A percentile compares a stretch with the other conserved stretches of the same genome.
Evolutionary conservation across 352 stramenopile species (phyloP).

Genomic region (Globisporangium heterothallicum): DNA sequence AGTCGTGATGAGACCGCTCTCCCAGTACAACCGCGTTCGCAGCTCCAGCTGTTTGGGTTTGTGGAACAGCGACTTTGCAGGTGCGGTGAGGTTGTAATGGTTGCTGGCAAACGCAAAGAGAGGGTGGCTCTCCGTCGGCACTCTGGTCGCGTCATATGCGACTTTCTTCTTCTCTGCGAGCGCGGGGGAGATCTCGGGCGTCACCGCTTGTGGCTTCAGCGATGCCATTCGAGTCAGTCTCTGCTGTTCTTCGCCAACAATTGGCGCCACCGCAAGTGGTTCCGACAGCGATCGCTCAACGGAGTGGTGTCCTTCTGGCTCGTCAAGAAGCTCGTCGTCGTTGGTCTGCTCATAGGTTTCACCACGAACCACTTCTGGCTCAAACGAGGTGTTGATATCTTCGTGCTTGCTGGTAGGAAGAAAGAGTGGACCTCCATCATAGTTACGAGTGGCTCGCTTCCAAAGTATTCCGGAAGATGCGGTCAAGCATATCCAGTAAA

Average conservation of each 20-base stretch:
- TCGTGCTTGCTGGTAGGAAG: conserved; percentile 6
- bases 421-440: too few species aligned
- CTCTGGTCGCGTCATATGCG: background rate
- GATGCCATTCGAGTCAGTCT: background rate
- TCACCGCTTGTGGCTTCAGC: background rate
- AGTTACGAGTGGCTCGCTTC: too few species aligned
- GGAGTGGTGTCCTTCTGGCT: too few species aligned
- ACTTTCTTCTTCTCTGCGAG: conserved; percentile 1
- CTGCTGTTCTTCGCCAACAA: background rate
- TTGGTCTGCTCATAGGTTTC: background rate
- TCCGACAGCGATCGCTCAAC: too few species aligned
- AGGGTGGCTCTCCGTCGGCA: conserved; percentile 20
- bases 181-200: background rate
- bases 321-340: background rate
- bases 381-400: conserved; percentile 10
- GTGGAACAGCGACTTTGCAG: conserved; percentile 18
- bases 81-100: conserved; percentile 29
- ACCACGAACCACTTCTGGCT: too few species aligned
- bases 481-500: too few species aligned
- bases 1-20: conserved; percentile 45
- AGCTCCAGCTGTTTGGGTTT: conserved; percentile 27
- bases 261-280: too few species aligned
- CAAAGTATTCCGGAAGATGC: too few species aligned
- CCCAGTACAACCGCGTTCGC: conserved; percentile 51
- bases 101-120: conserved; percentile 35